A percentile compares a stretch with the other conserved stretches of the same genome.
Conservation (phyloP, 768 basidiomycete species). For the Phanerodontia chrysosporium region DNA sequence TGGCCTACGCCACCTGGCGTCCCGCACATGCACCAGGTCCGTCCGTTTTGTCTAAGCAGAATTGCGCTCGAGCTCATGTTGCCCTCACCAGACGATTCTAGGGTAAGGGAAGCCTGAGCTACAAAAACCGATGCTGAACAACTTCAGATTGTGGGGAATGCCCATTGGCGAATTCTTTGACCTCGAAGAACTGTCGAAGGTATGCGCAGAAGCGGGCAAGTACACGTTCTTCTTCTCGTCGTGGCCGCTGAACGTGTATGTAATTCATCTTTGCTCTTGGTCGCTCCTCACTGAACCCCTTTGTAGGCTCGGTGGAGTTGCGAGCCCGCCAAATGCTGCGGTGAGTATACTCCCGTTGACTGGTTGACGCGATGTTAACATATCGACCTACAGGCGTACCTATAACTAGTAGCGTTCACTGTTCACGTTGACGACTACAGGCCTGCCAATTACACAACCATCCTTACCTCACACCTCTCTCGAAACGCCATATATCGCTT, state of each 20-base stretch:
- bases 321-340: constrained; percentile 69
- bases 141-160: constrained; percentile 62
- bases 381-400: background rate
- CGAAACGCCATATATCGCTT: no score
- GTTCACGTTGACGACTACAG: no score
- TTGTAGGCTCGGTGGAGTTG: constrained; percentile 57
- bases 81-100: constrained; percentile 45
- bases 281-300: background rate
- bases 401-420: no score
- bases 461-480: no score
- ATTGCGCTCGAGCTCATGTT: background rate
- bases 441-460: no score
- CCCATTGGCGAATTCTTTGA: constrained; percentile 76
- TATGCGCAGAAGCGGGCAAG: constrained; percentile 51
- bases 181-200: constrained; percentile 54
- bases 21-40: constrained; percentile 52
- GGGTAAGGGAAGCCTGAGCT: constrained; percentile 37
- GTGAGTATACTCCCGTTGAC: constrained; percentile 38
- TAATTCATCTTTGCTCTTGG: background rate
- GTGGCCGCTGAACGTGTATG: constrained; percentile 71
- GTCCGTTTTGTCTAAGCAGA: background rate
- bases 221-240: constrained; percentile 77
- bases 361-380: background rate
- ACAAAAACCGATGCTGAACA: background rate
- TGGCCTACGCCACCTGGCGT: constrained; percentile 49